Base-by-base conservation (phyloP, 257 asterid species). In the Salvia rosmarinus region DNA sequence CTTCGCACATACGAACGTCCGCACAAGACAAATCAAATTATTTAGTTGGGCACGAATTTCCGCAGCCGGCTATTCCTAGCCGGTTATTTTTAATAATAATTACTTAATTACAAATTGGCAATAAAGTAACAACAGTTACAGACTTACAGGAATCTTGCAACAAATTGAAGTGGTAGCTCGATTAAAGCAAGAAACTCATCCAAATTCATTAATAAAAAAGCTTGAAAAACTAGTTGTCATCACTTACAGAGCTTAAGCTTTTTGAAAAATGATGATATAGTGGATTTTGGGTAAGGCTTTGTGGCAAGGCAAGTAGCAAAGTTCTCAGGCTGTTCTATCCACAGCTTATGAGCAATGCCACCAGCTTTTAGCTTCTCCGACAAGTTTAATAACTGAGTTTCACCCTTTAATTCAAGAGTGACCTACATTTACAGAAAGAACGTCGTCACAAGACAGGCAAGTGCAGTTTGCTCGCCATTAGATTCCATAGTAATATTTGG, bases 291-390 rank as follows among this genome's bases (percentile, higher is more conserved):
- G 78, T 87, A 94, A 14, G 99, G 99, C 66, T 94, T 94, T 25
- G 94, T 89, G 47, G 98, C 91, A 65, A 94, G 90, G 85, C 98
- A 91, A 20, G 98, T 91, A 20, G 99, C 82, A 52, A 85, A 80
- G 89, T 91, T 88, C 87, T 94, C 98, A 0, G 99, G 98, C 64
- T 89, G 96, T 77, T 94, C 99, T 63, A 88, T 83, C 99, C 98
- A 94, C 74, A 94, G 74, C 82, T 91, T 94, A 77, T 89, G 93
- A 84, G 84, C 89, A 63, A 94, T 81, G 68, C 86, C 88, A 17
- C 84, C 88, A 0, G 78, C 83, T 73, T 84, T 91, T 47, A 94
- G 85, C 81, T 89, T 91, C 63, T 84, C 98, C 0, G 95, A 83
- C 77, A 94, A 81, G 84, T 77, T 91, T 30, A 83, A 32, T 47